These are phyloP conservation scores for Fulvia fulva DNA, from an alignment of 2,329 filamentous ascomycete genomes.

Conservation along the genomic window DNA sequence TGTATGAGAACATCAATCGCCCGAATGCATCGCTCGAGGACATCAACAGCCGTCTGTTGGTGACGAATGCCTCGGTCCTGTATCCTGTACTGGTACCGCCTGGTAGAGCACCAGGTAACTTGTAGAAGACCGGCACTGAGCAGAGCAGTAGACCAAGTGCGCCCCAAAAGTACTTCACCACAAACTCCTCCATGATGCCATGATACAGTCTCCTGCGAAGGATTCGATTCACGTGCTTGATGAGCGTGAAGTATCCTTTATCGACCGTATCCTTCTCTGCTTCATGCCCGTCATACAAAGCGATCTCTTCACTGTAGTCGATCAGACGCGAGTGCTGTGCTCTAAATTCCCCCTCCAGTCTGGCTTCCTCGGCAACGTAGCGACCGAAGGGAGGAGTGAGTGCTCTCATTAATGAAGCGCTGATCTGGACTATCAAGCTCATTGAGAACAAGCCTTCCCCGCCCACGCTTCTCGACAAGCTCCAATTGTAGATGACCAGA, in stretches of 20 bases:
- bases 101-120: slow-evolving; percentile 43
- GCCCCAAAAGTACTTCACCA: slow-evolving; percentile 99
- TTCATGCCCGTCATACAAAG: slow-evolving; percentile 84
- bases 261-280: slow-evolving; percentile 95
- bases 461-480: slow-evolving; percentile 88
- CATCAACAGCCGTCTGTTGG: slow-evolving; percentile 85
- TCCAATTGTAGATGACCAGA: slow-evolving; percentile 96
- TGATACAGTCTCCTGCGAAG: slow-evolving; percentile 87
- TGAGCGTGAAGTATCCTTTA: slow-evolving; percentile 97
- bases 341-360: slow-evolving; percentile 90
- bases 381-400: slow-evolving; percentile 94
- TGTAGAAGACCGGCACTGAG: slow-evolving; percentile 93
- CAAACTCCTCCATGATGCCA: slow-evolving; percentile 99
- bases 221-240: slow-evolving; percentile 98
- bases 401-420: slow-evolving; percentile 86
- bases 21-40: slow-evolving; percentile 95
- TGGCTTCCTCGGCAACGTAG: slow-evolving; percentile 94
- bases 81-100: slow-evolving; percentile 23
- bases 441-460: slow-evolving; percentile 94
- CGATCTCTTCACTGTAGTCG: slow-evolving; percentile 93
- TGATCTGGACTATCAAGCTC: slow-evolving; percentile 88
- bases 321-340: slow-evolving; percentile 93
- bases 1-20: slow-evolving; percentile 95
- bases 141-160: slow-evolving; percentile 87
- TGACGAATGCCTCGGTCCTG: slow-evolving; percentile 67